These are phyloP conservation scores for Emmonsiellopsis sp. DNA, from an alignment of 2,329 filamentous ascomycete species.

Conservation along the genomic window DNA sequence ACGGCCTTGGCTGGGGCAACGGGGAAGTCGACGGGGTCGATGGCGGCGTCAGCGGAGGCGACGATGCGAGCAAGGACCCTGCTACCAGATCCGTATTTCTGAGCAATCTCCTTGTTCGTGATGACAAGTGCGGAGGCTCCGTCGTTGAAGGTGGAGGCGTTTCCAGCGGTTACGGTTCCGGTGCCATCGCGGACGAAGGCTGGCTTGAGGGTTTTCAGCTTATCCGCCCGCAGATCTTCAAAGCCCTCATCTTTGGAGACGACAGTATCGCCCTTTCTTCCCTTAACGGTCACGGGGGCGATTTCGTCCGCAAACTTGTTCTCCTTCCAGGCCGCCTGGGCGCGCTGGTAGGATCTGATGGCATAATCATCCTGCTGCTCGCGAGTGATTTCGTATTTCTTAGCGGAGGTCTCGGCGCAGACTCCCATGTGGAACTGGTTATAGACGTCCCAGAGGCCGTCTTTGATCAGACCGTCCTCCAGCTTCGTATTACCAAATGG, in stretches of 20 bases:
- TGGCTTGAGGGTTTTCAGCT: constrained; percentile 76
- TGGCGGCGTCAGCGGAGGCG: constrained; percentile 77
- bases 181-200: constrained; percentile 80
- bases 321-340: constrained; percentile 78
- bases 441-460: constrained; percentile 93
- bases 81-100: constrained; percentile 66
- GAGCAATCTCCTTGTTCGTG: constrained; percentile 68
- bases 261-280: constrained; percentile 71
- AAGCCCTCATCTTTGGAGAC: constrained; percentile 83
- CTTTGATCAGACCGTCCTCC: constrained; percentile 87
- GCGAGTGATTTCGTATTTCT: constrained; percentile 69
- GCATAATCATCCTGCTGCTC: constrained; percentile 88
- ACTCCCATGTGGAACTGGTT: constrained; percentile 97
- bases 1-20: constrained; percentile 87
- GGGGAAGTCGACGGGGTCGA: constrained; percentile 89
- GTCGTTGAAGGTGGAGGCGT: constrained; percentile 89
- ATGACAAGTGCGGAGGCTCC: constrained; percentile 85
- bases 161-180: constrained; percentile 88
- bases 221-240: constrained; percentile 76
- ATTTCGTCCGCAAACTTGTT: constrained; percentile 84
- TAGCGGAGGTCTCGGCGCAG: constrained; percentile 89
- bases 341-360: constrained; percentile 77
- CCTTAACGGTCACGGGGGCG: constrained; percentile 73
- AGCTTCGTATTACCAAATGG: constrained; percentile 79
- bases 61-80: constrained; percentile 81